These are phyloP conservation scores for Ogataea angusta DNA, from an alignment of 805 yeast genomes.

Conservation along the genomic window DNA sequence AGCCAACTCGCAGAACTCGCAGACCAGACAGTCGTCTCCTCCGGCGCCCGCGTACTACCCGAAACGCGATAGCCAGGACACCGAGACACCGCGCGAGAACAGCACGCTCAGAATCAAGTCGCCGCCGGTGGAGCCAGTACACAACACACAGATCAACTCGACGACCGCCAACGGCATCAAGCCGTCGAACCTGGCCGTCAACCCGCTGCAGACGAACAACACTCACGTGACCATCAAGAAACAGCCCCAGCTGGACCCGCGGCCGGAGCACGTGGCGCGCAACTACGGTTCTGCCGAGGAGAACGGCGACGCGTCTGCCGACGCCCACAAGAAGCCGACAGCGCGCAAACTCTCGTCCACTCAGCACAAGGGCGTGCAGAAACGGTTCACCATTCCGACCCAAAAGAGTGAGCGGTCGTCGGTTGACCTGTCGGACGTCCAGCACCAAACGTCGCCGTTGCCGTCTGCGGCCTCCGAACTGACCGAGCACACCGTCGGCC, in stretches of 20 bases:
- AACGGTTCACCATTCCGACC: slow-evolving; percentile 21
- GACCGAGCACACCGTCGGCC: slow-evolving; percentile 7
- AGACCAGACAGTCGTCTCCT: slow-evolving; percentile 3
- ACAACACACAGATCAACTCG: slow-evolving; percentile 19
- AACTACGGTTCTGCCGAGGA: slow-evolving; percentile 36
- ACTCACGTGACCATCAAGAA: slow-evolving; percentile 67
- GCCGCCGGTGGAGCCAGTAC: background rate
- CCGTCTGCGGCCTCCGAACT: background rate
- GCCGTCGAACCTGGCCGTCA: slow-evolving; percentile 64
- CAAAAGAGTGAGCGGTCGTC: slow-evolving; percentile 17
- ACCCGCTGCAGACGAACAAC: slow-evolving; percentile 65
- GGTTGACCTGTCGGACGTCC: slow-evolving; percentile 25
- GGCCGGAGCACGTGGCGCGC: slow-evolving; percentile 4
- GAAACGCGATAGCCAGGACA: slow-evolving; percentile 18
- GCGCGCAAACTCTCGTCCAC: slow-evolving; percentile 1
- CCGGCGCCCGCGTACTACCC: slow-evolving; percentile 14
- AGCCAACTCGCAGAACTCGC: slow-evolving; percentile 10
- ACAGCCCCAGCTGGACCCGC: slow-evolving; percentile 37
- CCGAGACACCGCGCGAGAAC: background rate
- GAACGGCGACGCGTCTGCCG: slow-evolving; percentile 13
- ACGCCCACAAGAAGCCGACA: slow-evolving; percentile 2
- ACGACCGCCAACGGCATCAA: slow-evolving; percentile 37
- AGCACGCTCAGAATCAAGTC: background rate
- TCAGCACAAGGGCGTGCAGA: slow-evolving; percentile 6
- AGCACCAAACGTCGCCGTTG: background rate